Base-by-base conservation (phyloP, 495 filamentous ascomycete genomes). In the Filosporella fistucella region DNA sequence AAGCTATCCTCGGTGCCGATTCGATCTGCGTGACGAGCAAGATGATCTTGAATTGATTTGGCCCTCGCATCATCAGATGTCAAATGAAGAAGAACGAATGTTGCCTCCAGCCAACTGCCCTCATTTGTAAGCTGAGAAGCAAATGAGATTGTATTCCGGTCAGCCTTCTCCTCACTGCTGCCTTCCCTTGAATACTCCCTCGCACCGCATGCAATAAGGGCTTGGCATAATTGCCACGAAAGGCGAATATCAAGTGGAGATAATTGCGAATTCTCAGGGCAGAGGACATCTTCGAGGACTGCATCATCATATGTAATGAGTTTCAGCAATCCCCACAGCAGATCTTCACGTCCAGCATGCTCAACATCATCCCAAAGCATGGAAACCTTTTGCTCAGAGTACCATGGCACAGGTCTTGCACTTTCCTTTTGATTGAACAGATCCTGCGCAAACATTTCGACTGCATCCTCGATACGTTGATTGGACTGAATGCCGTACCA, bases 291-390 rank as follows among this genome's bases (percentile, higher is more conserved):
- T 51, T 80, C 76, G n/a, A 90, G 60, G 44, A 63, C 63, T 1
- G 67, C 55, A 12, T 66, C 48, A 1, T 55, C 57, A 12, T 76
- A 74, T 9, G 88, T 75, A 63, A 88, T 91, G 17, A 89, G 69
- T 60, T 86, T 89, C 26, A 96, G 67, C 0, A 98, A 74, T 13
- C 86, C 82, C 86, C 89, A 95, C 12, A 96, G 74, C 7, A 93
- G 71, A 61, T 91, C 89, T 58, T 91, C 78, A 24, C 80, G 80
- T 49, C 77, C 64, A 10, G 73, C 66, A 34, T 67, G 54, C n/a
- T 75, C 62, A 16, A 63, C 53, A 49, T 80, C 71, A 3, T 70
- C 58, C 68, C 76, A 78, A 21, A 69, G 62, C 21, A 64, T 49
- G 20, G 64, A 59, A 24, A 70, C 64, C 1, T 61, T 60, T 38